Base-by-base conservation (phyloP, 129 eudicot genomes). In the Artemisia argyi region DNA sequence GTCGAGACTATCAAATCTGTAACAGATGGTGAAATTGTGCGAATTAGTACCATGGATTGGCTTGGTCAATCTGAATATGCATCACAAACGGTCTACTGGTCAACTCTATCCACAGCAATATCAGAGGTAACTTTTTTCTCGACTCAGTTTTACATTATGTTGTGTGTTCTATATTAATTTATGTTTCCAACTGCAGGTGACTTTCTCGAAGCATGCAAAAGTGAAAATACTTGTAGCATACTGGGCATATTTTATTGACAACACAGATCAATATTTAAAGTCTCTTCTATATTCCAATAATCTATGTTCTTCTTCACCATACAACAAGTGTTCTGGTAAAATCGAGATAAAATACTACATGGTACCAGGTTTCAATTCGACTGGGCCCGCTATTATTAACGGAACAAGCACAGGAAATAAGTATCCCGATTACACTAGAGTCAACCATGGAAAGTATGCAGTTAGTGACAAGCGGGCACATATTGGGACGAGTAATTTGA, bases 11-110 rank as follows among this genome's bases (percentile, higher is more conserved):
- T 88, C 24, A 91, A 82, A 65, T 88, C 95, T 17, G 97, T 91
- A 17, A 78, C 83, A 61, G 11, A 17, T 15, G 86, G 90, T 24
- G 86, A 32, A 66, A 85, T 81, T 46, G 86, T 91, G 39, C 72
- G 95, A 77, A 87, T 91, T 30, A 91, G 72, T 69, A 91, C 97
- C 11, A 91, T 91, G 97, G 90, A 91, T 76, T 91, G 97, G 97
- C 95, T 91, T 73, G 91, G 97, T 78, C 97, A 91, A 69, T 87
- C 91, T 17, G 81, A 81, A 71, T 85, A 77, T 73, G 57, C 84
- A 26, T 7, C 65, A 51, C 78, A 79, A 71, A 87, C 89, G 46
- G 46, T 84, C 66, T 85, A 79, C 73, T 91, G 95, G 97, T 78
- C 97, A 22, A 50, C 92, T 22, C 82, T 91, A 77, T 82, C 97